Evolutionary conservation across 345 rosid genomes (phyloP).

Genomic region (Citrus australasica): DNA sequence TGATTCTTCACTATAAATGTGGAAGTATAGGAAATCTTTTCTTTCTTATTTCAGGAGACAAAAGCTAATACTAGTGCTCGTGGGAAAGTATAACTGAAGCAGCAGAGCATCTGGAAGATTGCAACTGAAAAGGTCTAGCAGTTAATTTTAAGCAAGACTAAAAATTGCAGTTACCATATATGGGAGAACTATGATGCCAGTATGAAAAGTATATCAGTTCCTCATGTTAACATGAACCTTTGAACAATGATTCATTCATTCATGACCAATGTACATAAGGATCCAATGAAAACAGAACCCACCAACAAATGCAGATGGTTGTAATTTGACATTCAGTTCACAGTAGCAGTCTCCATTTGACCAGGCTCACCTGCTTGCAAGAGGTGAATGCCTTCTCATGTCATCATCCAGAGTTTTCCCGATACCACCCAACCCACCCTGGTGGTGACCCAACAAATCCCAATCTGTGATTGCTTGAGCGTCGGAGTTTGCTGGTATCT

Average conservation of each 20-base stretch:
- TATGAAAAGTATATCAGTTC: constrained; percentile 12
- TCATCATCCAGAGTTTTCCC: constrained; percentile 60
- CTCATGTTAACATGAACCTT: constrained; percentile 14
- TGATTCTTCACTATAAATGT: background rate
- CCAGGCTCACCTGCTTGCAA: constrained; percentile 83
- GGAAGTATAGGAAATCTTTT: background rate
- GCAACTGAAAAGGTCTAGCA: background rate
- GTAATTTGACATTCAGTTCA: constrained; percentile 60
- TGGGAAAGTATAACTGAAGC: background rate
- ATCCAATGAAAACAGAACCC: constrained; percentile 51
- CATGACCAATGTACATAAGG: constrained; percentile 30
- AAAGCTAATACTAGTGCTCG: background rate
- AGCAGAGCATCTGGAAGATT: background rate
- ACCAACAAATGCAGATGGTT: constrained; percentile 58
- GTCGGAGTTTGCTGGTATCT: constrained; percentile 37
- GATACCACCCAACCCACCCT: constrained; percentile 42
- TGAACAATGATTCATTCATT: constrained; percentile 13
- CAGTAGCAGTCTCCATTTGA: constrained; percentile 55
- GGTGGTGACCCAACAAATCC: constrained; percentile 51
- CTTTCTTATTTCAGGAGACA: background rate
- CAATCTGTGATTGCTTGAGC: constrained; percentile 43
- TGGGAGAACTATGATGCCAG: background rate
- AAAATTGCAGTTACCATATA: background rate
- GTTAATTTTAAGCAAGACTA: background rate
- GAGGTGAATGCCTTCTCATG: constrained; percentile 64